Base-by-base conservation (phyloP, 2,329 filamentous ascomycete species). In the Pseudocercospora fuligena region DNA sequence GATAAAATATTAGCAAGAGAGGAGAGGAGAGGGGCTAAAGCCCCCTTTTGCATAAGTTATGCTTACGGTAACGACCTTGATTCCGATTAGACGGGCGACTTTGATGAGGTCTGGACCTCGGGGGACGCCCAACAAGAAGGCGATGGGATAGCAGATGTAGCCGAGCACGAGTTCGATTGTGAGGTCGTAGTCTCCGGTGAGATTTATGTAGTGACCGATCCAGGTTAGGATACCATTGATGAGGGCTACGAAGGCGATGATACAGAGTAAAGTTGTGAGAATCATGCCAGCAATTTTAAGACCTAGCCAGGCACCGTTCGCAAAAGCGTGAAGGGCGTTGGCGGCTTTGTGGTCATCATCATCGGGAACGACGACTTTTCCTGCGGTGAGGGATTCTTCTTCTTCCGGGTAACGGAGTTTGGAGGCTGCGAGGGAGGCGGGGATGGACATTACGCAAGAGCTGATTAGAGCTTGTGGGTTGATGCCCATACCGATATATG, bases 371-470 rank as follows among this genome's bases (percentile, higher is more conserved):
- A 94, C 88, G 31, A 95, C 90, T 19, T 89, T 88, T 64, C 93
- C 92, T 4, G 92, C 90, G 0, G 93, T 97, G 40, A 97, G 83
- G 0, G 92, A 92, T 79, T 94, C 91, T 78, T 97, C 92, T 2
- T 88, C 90, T 81, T 97, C 94, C 2, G 94, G 94, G 78, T 91
- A 97, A 65, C 94, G 90, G 74, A 97, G 85, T 82, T 97, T 97
- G 70, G 91, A 94, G 68, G 95, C 89, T 60, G 93, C 93, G 14
- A 97, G 85, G 3, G 93, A 96, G 0, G 93, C 93, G 0, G 94
- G 94, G 70, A 97, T 97, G 73, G 91, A 94, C 94, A 97, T 97
- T 78, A 97, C 93, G 77, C 93, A 97, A 7, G 92, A 94, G 1
- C 92, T 97, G 29, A 97, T 90, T 56, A 97, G 84, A 2, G 92